A percentile compares a stretch with the other conserved stretches of the same genome.
phyloP scores from a whole-genome alignment of 306 rosid species.

The Trichosanthes cucumerina region DNA sequence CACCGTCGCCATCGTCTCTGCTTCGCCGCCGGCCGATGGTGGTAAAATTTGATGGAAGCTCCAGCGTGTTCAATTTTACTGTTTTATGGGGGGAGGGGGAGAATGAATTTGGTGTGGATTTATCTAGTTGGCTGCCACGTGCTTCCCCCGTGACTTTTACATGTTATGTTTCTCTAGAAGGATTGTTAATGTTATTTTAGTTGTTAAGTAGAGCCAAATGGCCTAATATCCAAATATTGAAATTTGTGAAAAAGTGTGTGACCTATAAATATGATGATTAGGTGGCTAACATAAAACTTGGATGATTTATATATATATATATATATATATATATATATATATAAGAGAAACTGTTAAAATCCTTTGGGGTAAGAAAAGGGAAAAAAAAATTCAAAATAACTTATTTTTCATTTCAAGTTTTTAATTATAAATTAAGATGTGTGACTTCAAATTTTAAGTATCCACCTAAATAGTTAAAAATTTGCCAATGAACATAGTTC shows the following conservation, averaged over 20 bases:
- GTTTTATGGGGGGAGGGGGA: background rate
- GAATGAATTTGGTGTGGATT: background rate
- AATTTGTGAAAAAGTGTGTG: background rate
- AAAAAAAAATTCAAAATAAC: too few species aligned
- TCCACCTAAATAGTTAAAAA: too few species aligned
- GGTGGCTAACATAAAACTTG: background rate
- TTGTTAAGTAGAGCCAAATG: background rate
- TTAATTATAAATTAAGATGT: too few species aligned
- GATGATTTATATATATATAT: background rate
- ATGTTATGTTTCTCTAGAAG: background rate
- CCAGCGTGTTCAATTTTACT: background rate
- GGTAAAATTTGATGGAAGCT: too few species aligned
- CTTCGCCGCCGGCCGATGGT: background rate
- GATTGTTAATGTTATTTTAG: background rate
- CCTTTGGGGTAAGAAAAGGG: too few species aligned
- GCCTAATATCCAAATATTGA: background rate
- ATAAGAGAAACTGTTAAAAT: too few species aligned
- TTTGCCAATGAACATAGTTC: too few species aligned
- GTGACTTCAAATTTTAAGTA: too few species aligned
- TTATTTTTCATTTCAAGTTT: too few species aligned
- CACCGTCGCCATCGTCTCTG: constrained; percentile 6
- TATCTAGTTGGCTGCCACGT: background rate
- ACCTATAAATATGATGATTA: background rate
- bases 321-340: too few species aligned
- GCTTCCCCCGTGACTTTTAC: background rate